These are phyloP conservation scores for Cladosporium austrohemisphaericum DNA, from an alignment of 2,329 filamentous ascomycete genomes.

Conservation along the genomic window DNA sequence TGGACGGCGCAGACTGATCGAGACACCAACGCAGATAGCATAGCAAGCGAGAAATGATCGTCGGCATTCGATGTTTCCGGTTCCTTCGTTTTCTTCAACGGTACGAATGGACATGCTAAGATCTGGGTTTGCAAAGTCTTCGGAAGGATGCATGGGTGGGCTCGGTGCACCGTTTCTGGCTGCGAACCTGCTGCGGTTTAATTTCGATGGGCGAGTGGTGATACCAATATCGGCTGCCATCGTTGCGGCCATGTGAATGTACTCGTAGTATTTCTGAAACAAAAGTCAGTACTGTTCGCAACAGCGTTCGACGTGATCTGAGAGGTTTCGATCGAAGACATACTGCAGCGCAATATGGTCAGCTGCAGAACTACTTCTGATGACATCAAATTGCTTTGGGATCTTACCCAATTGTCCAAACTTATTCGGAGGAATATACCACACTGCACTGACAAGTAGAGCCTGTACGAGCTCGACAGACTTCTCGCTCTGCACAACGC, in stretches of 20 bases:
- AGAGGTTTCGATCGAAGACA: no score
- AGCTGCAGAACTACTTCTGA: no score
- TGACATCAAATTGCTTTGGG: no score
- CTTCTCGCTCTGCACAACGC: slow-evolving; percentile 49
- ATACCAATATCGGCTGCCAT: slow-evolving; percentile 48
- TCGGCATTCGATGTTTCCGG: slow-evolving; percentile 53
- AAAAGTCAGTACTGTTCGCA: slow-evolving; percentile 37
- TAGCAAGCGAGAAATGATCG: slow-evolving; percentile 60
- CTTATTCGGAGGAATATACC: slow-evolving; percentile 48
- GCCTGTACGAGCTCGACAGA: slow-evolving; percentile 51
- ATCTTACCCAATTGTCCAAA: slow-evolving; percentile 30
- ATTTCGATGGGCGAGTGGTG: slow-evolving; percentile 19
- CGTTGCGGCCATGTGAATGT: slow-evolving; percentile 50
- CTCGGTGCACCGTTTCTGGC: slow-evolving; percentile 4
- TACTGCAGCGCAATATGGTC: slow-evolving; percentile 10
- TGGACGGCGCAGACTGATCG: slow-evolving; percentile 60
- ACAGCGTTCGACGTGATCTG: no score
- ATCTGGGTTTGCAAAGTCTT: slow-evolving; percentile 27
- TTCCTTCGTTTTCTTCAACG: slow-evolving; percentile 39
- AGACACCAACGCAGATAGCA: slow-evolving; percentile 56
- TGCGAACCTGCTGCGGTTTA: slow-evolving; percentile 17
- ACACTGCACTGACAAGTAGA: slow-evolving; percentile 47
- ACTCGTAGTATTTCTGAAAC: slow-evolving; percentile 50
- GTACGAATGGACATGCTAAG: slow-evolving; percentile 25
- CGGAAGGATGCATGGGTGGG: slow-evolving; percentile 21